These are phyloP conservation scores for Madurella mycetomatis DNA, from an alignment of 2,329 filamentous ascomycete genomes.

Conservation along the genomic window DNA sequence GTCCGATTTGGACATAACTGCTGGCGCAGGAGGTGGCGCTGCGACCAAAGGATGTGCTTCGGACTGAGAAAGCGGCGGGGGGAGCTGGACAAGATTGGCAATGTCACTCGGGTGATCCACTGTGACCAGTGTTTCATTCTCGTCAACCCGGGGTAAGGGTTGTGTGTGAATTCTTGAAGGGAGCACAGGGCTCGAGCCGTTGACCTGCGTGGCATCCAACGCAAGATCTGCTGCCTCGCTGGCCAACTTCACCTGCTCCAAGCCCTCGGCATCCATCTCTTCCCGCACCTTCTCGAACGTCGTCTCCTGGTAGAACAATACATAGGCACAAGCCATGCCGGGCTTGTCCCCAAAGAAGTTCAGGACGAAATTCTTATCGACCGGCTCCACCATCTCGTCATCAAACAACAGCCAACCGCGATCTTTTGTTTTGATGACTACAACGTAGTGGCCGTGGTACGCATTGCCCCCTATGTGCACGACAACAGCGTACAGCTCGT, in stretches of 20 bases:
- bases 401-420: slow-evolving; percentile 95
- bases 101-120: slow-evolving; percentile 57
- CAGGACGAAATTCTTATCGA: slow-evolving; percentile 91
- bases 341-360: slow-evolving; percentile 96
- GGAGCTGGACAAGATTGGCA: slow-evolving; percentile 18
- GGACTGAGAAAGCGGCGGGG: slow-evolving; percentile 24
- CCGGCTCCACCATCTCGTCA: slow-evolving; percentile 97
- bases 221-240: slow-evolving; percentile 54
- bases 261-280: slow-evolving; percentile 79
- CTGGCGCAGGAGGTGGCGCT: slow-evolving; percentile 28
- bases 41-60: slow-evolving; percentile 28
- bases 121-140: slow-evolving; percentile 50
- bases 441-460: slow-evolving; percentile 96
- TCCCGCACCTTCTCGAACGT: slow-evolving; percentile 62
- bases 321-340: slow-evolving; percentile 89
- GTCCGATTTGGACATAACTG: slow-evolving; percentile 24
- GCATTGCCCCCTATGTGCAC: slow-evolving; percentile 96
- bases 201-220: slow-evolving; percentile 43
- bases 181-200: slow-evolving; percentile 37
- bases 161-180: slow-evolving; percentile 50
- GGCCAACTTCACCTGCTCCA: slow-evolving; percentile 56
- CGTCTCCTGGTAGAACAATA: slow-evolving; percentile 95
- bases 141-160: slow-evolving; percentile 42
- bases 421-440: slow-evolving; percentile 95
- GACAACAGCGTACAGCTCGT: slow-evolving; percentile 95